These are phyloP conservation scores for Chiua virens DNA, from an alignment of 768 basidiomycete genomes.

Conservation along the genomic window DNA sequence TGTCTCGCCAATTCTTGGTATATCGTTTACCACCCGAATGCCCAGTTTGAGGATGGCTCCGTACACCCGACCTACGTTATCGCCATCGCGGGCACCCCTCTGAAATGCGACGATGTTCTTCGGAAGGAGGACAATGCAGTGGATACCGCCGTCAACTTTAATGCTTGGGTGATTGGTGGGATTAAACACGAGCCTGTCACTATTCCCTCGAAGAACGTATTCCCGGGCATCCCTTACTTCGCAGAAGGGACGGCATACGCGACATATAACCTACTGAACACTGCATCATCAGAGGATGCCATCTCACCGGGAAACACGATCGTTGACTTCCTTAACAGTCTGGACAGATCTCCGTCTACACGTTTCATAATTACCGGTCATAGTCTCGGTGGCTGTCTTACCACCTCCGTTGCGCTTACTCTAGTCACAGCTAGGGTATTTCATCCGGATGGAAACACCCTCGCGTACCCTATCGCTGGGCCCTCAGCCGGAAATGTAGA, in stretches of 20 bases:
- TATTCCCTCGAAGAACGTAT: neutral
- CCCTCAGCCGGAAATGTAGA: conserved; percentile 2
- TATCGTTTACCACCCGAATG: conserved; percentile 8
- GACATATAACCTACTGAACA: neutral
- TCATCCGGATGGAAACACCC: neutral
- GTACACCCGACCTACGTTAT: conserved; percentile 8
- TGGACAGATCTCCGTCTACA: neutral
- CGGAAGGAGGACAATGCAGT: conserved; percentile 9
- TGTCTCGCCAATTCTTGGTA: conserved; percentile 18
- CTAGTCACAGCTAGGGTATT: neutral
- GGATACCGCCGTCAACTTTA: conserved; percentile 7
- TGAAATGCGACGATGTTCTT: neutral
- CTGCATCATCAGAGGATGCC: neutral
- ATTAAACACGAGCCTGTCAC: neutral
- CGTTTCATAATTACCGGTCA: conserved; percentile 8
- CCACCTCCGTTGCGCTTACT: conserved; percentile 12
- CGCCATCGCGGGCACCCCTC: conserved; percentile 11
- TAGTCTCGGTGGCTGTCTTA: conserved; percentile 11
- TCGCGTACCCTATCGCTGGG: conserved; percentile 6
- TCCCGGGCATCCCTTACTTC: neutral
- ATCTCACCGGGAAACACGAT: neutral
- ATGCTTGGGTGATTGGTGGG: conserved; percentile 4
- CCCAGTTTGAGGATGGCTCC: conserved; percentile 12
- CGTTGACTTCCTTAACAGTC: conserved; percentile 3
- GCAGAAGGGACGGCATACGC: neutral